phyloP scores from a whole-genome alignment of 2,329 filamentous ascomycete genomes.

The Coleophoma cylindrospora region DNA sequence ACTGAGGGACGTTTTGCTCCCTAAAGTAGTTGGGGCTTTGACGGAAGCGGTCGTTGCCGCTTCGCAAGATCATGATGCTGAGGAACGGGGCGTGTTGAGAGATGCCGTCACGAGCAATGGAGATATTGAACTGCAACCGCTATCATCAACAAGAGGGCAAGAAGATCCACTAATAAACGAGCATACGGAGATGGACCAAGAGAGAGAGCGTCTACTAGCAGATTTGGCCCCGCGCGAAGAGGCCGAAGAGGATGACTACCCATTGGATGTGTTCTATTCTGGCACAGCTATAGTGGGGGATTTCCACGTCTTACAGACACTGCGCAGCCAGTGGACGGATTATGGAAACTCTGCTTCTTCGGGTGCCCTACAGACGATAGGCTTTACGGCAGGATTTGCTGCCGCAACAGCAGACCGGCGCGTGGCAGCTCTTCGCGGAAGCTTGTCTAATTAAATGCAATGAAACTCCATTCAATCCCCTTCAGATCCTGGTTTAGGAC shows the following conservation, averaged over 20 bases:
- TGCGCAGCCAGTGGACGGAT: constrained; percentile 23
- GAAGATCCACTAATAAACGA: not conserved
- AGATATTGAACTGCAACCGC: constrained; percentile 23
- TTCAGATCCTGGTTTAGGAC: no score
- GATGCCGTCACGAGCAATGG: constrained; percentile 13
- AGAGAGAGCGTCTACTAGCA: constrained; percentile 16
- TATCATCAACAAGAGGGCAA: constrained; percentile 1
- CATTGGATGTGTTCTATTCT: constrained; percentile 26
- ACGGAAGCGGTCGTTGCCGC: constrained; percentile 10
- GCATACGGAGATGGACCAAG: constrained; percentile 9
- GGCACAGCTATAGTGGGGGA: constrained; percentile 24
- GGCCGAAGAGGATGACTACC: constrained; percentile 14
- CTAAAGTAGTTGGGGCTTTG: constrained; percentile 4
- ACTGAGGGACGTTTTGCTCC: constrained; percentile 24
- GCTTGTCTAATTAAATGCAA: constrained; percentile 2
- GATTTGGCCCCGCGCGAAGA: constrained; percentile 12
- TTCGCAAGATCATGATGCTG: constrained; percentile 24
- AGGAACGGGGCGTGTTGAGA: constrained; percentile 24
- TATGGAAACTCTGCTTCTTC: constrained; percentile 21
- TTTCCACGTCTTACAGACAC: constrained; percentile 25
- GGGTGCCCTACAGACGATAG: constrained; percentile 20
- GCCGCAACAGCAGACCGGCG: constrained; percentile 18
- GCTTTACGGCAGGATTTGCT: constrained; percentile 21
- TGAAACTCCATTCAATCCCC: no score
- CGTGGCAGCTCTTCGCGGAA: constrained; percentile 18